Evolutionary conservation across 2,329 filamentous ascomycete species (phyloP), one percentile per base, ranked within the genome.

Genomic region (Alternaria rosae): DNA sequence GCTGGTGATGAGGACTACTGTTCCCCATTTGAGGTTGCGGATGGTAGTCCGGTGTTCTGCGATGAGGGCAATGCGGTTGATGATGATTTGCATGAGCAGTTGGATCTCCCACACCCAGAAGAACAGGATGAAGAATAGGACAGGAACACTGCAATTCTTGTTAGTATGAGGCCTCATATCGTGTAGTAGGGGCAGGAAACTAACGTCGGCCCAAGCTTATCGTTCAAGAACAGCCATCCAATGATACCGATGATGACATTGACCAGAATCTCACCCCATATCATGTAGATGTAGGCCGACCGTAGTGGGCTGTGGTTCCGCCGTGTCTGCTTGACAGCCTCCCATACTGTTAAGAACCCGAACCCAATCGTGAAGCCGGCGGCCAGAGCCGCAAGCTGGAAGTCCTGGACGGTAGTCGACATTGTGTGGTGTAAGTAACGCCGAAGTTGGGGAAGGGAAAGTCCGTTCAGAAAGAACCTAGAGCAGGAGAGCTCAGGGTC

Each of bases 71-170:
- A 86, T 83, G 55, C 85, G 81, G 66, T 86, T 87, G 70, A 86
- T 82, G 65, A 87, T 85, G 48, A 87, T 86, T 65, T 86, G 84
- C 75, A 86, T 81, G 2, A 86, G 67, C 2, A 85, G 74, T 61
- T 86, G 85, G 13, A 86, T 81, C 41, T 78, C 62, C 26, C 76
- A 75, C 1, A 75, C 71, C 76, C 76, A 78, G 41, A 70, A 71
- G 45, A 76, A 59, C 6, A 78, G 65, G 50, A 77, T 75, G 57
- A 73, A 75, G 67, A 77, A 77, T 4, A 78, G 59, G 6, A 76
- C 72, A 4, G 71, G 70, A 4, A 77, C 61, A 50, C 74, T 77
- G 43, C 1, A 4, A 26, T 26, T 7, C 12, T 12, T 26, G 51
- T 66, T 25, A 68, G 62, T 13, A 45, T 32, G n/a, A 9, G 9